Conservation (phyloP, 495 filamentous ascomycete species). For the Pyronema omphalodes region DNA sequence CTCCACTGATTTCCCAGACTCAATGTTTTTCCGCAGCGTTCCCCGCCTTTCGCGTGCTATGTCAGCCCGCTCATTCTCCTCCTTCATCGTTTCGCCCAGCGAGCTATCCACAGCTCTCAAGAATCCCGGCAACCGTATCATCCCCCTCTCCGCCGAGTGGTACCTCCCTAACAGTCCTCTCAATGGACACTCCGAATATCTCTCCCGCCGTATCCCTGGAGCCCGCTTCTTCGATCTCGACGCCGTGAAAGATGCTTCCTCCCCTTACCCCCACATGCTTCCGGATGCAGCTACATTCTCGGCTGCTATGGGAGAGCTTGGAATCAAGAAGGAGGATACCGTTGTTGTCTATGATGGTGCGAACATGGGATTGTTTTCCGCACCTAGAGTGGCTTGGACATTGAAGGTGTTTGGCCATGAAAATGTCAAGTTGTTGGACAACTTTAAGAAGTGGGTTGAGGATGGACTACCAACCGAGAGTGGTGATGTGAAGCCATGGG, state of each 20-base stretch:
- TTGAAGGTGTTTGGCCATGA: constrained; percentile 75
- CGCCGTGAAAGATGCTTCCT: constrained; percentile 65
- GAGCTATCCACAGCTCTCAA: constrained; percentile 65
- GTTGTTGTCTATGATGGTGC: constrained; percentile 84
- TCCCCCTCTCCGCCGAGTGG: constrained; percentile 86
- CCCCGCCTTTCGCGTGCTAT: constrained; percentile 6
- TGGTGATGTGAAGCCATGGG: constrained; percentile 27
- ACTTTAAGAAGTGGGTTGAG: constrained; percentile 78
- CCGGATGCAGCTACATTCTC: constrained; percentile 64
- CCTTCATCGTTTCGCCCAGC: constrained; percentile 68
- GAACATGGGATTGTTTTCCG: constrained; percentile 82
- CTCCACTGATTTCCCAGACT: too few relatives aligned
- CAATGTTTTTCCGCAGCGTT: background rate
- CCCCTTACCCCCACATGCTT: constrained; percentile 93
- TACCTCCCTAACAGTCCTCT: constrained; percentile 85
- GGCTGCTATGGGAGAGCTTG: constrained; percentile 68
- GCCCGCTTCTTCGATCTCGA: constrained; percentile 96
- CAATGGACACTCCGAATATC: constrained; percentile 59
- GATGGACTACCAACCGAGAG: constrained; percentile 62
- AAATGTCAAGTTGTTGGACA: constrained; percentile 81
- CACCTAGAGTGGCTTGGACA: constrained; percentile 86
- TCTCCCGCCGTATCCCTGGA: constrained; percentile 56
- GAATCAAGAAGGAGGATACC: constrained; percentile 67
- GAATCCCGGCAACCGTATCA: constrained; percentile 58
- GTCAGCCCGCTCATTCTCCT: constrained; percentile 36